Evolutionary conservation across 1,139 yeast genomes (phyloP).

Genomic region (Blastobotrys persicus): DNA sequence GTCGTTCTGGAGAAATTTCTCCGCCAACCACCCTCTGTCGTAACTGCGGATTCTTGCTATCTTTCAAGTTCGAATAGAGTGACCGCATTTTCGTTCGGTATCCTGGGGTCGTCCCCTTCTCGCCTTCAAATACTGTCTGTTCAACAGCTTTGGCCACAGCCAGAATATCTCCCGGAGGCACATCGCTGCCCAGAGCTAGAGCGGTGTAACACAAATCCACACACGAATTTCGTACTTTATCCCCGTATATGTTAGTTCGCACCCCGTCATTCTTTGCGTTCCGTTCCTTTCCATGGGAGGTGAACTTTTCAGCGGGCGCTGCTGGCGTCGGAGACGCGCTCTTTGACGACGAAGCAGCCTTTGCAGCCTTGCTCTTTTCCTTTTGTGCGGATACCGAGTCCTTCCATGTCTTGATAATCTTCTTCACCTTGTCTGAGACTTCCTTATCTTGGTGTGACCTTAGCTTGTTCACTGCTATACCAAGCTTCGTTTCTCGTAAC

Average conservation of each 20-base stretch:
- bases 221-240: conserved; percentile 80
- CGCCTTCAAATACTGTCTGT: conserved; percentile 59
- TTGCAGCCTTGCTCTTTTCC: conserved; percentile 33
- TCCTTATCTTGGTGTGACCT: conserved; percentile 66
- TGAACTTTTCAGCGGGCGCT: conserved; percentile 18
- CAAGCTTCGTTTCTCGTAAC: conserved; percentile 92
- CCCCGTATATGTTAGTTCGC: conserved; percentile 62
- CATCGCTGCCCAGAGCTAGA: conserved; percentile 73
- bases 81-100: conserved; percentile 83
- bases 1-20: conserved; percentile 58
- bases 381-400: conserved; percentile 81
- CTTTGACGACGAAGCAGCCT: conserved; percentile 27
- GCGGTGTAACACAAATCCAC: conserved; percentile 84
- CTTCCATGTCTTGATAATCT: conserved; percentile 84
- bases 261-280: conserved; percentile 81
- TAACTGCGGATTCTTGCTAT: conserved; percentile 83
- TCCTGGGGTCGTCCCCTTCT: conserved; percentile 50
- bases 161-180: conserved; percentile 57
- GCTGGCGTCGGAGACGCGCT: conserved; percentile 16
- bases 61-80: conserved; percentile 78
- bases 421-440: conserved; percentile 68
- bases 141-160: conserved; percentile 71
- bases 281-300: conserved; percentile 47
- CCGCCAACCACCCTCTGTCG: conserved; percentile 66
- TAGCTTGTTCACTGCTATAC: conserved; percentile 90